Conservation (phyloP, 2,329 filamentous ascomycete genomes). For the Penicillium corylophilum region DNA sequence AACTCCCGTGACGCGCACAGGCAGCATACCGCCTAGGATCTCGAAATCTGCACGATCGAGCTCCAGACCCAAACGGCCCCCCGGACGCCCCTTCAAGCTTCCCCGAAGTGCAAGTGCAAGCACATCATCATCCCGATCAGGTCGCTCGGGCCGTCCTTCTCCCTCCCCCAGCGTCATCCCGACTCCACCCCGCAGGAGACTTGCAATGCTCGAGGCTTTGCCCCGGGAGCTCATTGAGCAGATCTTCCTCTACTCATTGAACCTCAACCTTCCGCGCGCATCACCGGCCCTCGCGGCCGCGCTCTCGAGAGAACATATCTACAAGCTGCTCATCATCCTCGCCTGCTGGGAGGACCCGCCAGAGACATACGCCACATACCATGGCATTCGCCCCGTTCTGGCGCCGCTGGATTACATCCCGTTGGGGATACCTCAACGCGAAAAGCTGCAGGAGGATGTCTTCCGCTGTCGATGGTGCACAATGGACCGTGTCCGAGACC, state of each 20-base stretch:
- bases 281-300: conserved; percentile 43
- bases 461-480: conserved; percentile 44
- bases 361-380: conserved; percentile 1
- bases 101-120: conserved; percentile 3
- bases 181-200: conserved; percentile 2
- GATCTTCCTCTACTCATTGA: conserved; percentile 51
- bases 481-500: conserved; percentile 30
- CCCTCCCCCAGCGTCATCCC: conserved; percentile 2
- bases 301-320: conserved; percentile 44
- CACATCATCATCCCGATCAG: conserved; percentile 5
- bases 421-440: conserved; percentile 28
- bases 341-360: conserved; percentile 40
- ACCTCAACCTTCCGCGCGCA: conserved; percentile 45
- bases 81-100: conserved; percentile 12
- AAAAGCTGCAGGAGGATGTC: conserved; percentile 35
- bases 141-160: conserved; percentile 5
- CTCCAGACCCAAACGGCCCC: conserved; percentile 7
- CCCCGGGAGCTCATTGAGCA: conserved; percentile 54
- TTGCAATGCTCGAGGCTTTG: conserved; percentile 45
- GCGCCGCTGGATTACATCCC: conserved; percentile 36
- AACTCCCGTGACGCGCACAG: background rate
- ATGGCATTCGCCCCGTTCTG: conserved; percentile 32
- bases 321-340: conserved; percentile 40
- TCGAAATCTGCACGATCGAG: background rate
- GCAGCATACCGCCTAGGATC: background rate